A percentile compares a stretch with the other conserved stretches of the same genome.
These are phyloP conservation scores for Aspergillus chevalieri DNA, from an alignment of 2,329 filamentous ascomycete species.

Conservation along the genomic window DNA sequence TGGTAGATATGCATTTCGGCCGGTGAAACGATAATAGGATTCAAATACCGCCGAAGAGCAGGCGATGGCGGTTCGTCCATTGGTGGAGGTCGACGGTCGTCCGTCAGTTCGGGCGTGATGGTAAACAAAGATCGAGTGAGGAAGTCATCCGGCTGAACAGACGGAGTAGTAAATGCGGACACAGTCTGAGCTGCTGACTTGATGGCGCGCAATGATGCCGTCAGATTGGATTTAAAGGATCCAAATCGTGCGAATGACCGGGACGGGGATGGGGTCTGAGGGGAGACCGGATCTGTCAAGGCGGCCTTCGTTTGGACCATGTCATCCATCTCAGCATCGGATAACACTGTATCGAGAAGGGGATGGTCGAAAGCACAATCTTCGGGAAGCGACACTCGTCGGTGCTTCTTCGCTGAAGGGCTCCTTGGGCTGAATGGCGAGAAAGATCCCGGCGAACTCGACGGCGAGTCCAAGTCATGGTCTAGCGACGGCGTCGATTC, in stretches of 20 bases:
- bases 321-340: conserved; percentile 20
- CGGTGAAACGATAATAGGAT: conserved; percentile 47
- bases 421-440: conserved; percentile 35
- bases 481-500: conserved; percentile 54
- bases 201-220: conserved; percentile 55
- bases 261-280: conserved; percentile 21
- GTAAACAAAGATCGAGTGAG: conserved; percentile 53
- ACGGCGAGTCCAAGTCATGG: conserved; percentile 45
- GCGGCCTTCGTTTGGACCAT: conserved; percentile 4
- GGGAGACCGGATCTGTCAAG: conserved; percentile 7
- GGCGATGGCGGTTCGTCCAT: conserved; percentile 50
- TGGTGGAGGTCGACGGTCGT: conserved; percentile 54
- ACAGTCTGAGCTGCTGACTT: conserved; percentile 57
- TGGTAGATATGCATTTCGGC: conserved; percentile 42
- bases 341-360: conserved; percentile 36
- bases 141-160: conserved; percentile 53
- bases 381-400: conserved; percentile 47
- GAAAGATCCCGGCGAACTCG: conserved; percentile 38
- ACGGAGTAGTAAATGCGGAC: conserved; percentile 50
- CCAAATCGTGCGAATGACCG: conserved; percentile 37
- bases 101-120: conserved; percentile 52
- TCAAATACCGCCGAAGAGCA: conserved; percentile 55
- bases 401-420: conserved; percentile 36
- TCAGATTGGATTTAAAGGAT: conserved; percentile 58
- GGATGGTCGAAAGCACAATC: conserved; percentile 55